Percentiles rank a stretch among this genome's conserved stretches.
These are phyloP conservation scores for Aspergillus uvarum DNA, from an alignment of 2,329 filamentous ascomycete genomes.

Conservation along the genomic window DNA sequence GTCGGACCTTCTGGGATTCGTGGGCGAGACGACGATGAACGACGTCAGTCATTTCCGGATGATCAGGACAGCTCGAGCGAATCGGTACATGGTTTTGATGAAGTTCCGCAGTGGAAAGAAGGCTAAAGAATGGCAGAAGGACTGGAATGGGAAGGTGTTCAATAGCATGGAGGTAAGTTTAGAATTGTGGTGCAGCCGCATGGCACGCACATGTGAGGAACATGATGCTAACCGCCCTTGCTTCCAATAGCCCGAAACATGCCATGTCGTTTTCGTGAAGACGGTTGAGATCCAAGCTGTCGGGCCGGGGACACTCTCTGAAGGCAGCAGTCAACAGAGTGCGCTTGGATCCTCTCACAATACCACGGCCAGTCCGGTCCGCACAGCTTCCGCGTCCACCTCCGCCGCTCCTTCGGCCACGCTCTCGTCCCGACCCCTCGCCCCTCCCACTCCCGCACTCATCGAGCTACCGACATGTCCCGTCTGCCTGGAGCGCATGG, in stretches of 20 bases:
- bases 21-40: slow-evolving; percentile 81
- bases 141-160: slow-evolving; percentile 91
- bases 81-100: slow-evolving; percentile 92
- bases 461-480: slow-evolving; percentile 93
- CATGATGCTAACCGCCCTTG: slow-evolving; percentile 16
- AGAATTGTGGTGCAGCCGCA: background rate
- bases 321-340: slow-evolving; percentile 32
- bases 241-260: slow-evolving; percentile 72
- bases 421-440: slow-evolving; percentile 61
- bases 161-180: slow-evolving; percentile 78
- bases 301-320: slow-evolving; percentile 35
- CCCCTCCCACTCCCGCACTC: slow-evolving; percentile 76
- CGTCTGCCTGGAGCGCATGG: slow-evolving; percentile 96
- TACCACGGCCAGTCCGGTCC: slow-evolving; percentile 15
- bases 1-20: slow-evolving; percentile 84
- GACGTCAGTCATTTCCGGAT: slow-evolving; percentile 92
- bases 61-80: slow-evolving; percentile 84
- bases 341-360: slow-evolving; percentile 60
- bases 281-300: slow-evolving; percentile 80
- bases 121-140: slow-evolving; percentile 75
- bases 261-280: slow-evolving; percentile 91
- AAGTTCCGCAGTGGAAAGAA: slow-evolving; percentile 78
- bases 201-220: background rate
- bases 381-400: slow-evolving; percentile 28
- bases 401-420: slow-evolving; percentile 41